Evolutionary conservation across 2,329 filamentous ascomycete genomes (phyloP).

Genomic region (Claviceps sp.): DNA sequence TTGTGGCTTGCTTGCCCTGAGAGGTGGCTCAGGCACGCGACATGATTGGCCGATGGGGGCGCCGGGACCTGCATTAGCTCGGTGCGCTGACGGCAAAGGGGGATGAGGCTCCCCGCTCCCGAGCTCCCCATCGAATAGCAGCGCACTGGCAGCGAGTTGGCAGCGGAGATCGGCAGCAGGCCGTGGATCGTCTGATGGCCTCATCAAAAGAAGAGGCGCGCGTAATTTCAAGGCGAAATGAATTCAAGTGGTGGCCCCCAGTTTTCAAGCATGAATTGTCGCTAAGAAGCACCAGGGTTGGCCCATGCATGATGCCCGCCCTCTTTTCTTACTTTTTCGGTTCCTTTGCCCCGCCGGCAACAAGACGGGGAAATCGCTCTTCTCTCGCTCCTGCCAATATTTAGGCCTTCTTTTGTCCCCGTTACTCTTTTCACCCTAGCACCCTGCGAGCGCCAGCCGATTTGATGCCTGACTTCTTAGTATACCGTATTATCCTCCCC

Average conservation of each 20-base stretch:
- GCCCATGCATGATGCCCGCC: background rate
- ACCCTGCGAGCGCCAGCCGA: background rate
- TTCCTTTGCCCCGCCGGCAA: background rate
- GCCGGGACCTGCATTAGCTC: slow-evolving; percentile 8
- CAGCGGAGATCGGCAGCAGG: background rate
- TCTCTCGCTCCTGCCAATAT: background rate
- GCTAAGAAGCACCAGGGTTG: background rate
- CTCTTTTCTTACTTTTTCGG: background rate
- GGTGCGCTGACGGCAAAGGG: background rate
- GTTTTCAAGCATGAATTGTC: background rate
- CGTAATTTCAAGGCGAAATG: background rate
- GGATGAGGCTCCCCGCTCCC: background rate
- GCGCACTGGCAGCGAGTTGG: background rate
- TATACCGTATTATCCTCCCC: background rate
- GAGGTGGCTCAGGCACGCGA: slow-evolving; percentile 2
- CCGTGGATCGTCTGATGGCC: background rate
- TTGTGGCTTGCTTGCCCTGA: slow-evolving; percentile 5
- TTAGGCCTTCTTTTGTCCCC: background rate
- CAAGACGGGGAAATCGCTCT: background rate
- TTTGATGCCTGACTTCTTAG: background rate
- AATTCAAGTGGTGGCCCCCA: background rate
- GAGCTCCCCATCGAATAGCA: slow-evolving; percentile 2
- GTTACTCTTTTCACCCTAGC: background rate
- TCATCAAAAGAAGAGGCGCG: background rate
- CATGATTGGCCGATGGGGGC: slow-evolving; percentile 4